Evolutionary conservation across 2,329 filamentous ascomycete species (phyloP), one percentile per base, ranked within the genome.

Genomic region (Apiospora saccharicola): DNA sequence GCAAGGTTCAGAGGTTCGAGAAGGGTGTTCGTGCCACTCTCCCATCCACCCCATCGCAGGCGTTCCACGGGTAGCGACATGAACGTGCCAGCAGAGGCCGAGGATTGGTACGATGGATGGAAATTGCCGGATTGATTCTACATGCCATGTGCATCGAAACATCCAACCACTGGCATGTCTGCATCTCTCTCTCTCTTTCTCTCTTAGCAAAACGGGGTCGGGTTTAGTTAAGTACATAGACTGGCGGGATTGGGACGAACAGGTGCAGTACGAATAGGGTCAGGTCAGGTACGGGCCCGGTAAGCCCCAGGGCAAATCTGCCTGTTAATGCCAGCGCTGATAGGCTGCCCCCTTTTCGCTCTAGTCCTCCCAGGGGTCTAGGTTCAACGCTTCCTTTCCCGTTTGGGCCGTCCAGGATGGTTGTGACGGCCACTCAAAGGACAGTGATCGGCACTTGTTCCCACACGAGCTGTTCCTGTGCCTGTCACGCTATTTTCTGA

Each of bases 401-500:
- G 4, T 64, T 64, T 64, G 57, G 57, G 30, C 57, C 34, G 10
- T 41, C 34, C 30, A 64, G 57, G 22, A 10, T 64, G 57, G 8
- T 64, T 13, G 34, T n/a, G 57, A 64, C 10, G 19, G 57, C 30
- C 22, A 41, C 57, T 22, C 19, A 37, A 64, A 22, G 41, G 57
- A 34, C 34, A 64, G 57, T 10, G 57, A 64, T 64, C 57, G 30
- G 57, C 57, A 5, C 19, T 41, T 13, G 53, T 41, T 41, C n/a
- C 57, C 57, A 64, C 57, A n/a, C 34, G 57, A 41, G 34, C 30
- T 64, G 37, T 41, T 41, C 6, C 37, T 41, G 37, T n/a, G 30
- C 34, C 57, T 64, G 57, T 41, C 57, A 64, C 57, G 57, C 57
- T 64, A 64, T 64, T 64, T 64, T 64, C 57, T 64, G 57, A 64